Evolutionary conservation across 352 stramenopile genomes (phyloP).

Genomic region (Phytophthora brassicae): DNA sequence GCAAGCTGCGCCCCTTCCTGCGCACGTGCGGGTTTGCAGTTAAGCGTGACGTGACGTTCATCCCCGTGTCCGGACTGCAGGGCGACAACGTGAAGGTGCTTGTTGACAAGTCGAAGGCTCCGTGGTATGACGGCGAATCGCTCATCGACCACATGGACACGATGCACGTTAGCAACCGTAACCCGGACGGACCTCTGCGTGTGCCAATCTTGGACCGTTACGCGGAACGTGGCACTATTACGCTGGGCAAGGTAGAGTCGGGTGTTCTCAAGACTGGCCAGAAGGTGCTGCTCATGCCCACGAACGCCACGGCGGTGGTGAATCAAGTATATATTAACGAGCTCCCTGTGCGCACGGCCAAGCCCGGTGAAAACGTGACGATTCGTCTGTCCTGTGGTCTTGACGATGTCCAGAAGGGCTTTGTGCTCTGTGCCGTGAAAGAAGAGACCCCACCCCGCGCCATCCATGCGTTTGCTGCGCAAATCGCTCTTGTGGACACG

Average conservation of each 20-base stretch:
- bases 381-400: constrained; percentile 92
- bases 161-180: constrained; percentile 90
- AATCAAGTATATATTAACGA: constrained; percentile 93
- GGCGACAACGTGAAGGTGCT: constrained; percentile 97
- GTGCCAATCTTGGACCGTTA: constrained; percentile 98
- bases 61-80: constrained; percentile 96
- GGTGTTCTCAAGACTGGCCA: constrained; percentile 91
- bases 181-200: constrained; percentile 90
- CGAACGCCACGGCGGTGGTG: constrained; percentile 57
- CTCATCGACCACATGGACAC: constrained; percentile 94
- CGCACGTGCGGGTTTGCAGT: constrained; percentile 96
- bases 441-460: constrained; percentile 51
- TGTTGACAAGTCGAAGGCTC: constrained; percentile 55
- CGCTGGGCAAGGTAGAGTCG: constrained; percentile 98
- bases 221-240: constrained; percentile 95
- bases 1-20: constrained; percentile 95
- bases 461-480: constrained; percentile 86
- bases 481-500: constrained; percentile 96
- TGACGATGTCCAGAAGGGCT: constrained; percentile 90
- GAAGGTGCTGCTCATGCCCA: constrained; percentile 97
- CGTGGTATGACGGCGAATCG: constrained; percentile 95
- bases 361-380: constrained; percentile 98
- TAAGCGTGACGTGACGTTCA: constrained; percentile 97
- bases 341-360: constrained; percentile 91
- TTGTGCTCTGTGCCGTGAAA: constrained; percentile 90